Percentiles rank a stretch among this genome's conserved stretches.
Conservation (phyloP, 2,329 filamentous ascomycete genomes). For the Drechslerella coelobrocha region DNA sequence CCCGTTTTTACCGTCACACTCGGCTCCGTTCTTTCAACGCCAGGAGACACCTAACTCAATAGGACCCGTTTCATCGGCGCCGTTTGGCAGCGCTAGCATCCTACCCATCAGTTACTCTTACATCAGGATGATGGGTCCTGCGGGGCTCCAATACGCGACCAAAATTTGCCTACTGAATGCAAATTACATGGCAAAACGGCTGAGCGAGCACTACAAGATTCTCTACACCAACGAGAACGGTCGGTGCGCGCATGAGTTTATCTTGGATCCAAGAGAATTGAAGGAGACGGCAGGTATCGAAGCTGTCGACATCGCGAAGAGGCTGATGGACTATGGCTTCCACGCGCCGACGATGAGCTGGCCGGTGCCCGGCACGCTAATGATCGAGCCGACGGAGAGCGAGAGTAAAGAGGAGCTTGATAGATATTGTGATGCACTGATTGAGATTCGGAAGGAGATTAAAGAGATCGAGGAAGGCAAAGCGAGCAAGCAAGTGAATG, state of each 20-base stretch:
- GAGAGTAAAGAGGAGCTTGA: slow-evolving; percentile 92
- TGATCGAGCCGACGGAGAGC: slow-evolving; percentile 97
- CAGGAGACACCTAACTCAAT: slow-evolving; percentile 64
- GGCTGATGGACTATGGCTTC: slow-evolving; percentile 96
- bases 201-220: slow-evolving; percentile 84
- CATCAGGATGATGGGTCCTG: slow-evolving; percentile 88
- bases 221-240: slow-evolving; percentile 90
- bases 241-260: slow-evolving; percentile 96
- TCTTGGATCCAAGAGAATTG: slow-evolving; percentile 86
- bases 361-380: slow-evolving; percentile 92
- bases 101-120: slow-evolving; percentile 94
- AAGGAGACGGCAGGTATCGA: slow-evolving; percentile 82
- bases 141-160: slow-evolving; percentile 85
- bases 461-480: slow-evolving; percentile 79
- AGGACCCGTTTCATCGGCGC: slow-evolving; percentile 78
- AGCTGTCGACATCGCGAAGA: slow-evolving; percentile 94
- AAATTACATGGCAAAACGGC: slow-evolving; percentile 90
- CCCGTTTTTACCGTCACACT: slow-evolving; percentile 76
- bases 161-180: slow-evolving; percentile 93
- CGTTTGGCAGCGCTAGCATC: slow-evolving; percentile 88
- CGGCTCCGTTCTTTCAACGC: slow-evolving; percentile 64
- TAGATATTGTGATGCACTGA: slow-evolving; percentile 87
- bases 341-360: slow-evolving; percentile 97
- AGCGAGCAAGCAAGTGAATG: slow-evolving; percentile 76
- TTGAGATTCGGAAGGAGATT: slow-evolving; percentile 86